These are phyloP conservation scores for Nannizziopsis arthrosporioides DNA, from an alignment of 2,329 filamentous ascomycete genomes.

Conservation along the genomic window DNA sequence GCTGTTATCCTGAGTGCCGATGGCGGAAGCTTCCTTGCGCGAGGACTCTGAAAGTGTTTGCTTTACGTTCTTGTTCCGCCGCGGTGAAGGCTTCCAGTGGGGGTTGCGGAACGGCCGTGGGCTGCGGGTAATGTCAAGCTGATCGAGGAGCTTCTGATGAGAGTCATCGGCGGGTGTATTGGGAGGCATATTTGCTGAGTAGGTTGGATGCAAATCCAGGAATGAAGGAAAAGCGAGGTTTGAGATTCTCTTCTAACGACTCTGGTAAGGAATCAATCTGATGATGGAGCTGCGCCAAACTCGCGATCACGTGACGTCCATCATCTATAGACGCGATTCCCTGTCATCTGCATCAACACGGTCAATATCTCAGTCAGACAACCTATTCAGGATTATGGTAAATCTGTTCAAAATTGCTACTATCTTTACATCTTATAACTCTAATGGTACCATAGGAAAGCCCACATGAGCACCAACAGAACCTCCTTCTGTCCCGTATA, in stretches of 20 bases:
- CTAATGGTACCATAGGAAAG: constrained; percentile 54
- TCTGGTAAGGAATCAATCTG: too few relatives aligned
- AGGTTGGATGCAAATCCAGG: too few relatives aligned
- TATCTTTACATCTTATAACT: neutral
- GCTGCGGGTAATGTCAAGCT: constrained; percentile 78
- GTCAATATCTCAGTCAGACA: too few relatives aligned
- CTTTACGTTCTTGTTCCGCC: constrained; percentile 98
- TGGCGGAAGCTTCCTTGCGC: constrained; percentile 75
- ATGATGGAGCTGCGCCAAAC: too few relatives aligned
- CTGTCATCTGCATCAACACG: too few relatives aligned
- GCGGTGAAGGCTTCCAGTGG: constrained; percentile 81
- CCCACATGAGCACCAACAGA: constrained; percentile 96
- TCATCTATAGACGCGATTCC: too few relatives aligned
- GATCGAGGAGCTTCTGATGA: constrained; percentile 75
- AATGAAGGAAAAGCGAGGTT: too few relatives aligned
- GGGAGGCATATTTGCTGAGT: constrained; percentile 41
- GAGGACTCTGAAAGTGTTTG: constrained; percentile 84
- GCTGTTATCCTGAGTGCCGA: constrained; percentile 72
- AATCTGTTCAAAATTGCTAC: neutral
- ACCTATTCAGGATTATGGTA: neutral
- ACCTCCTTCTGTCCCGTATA: constrained; percentile 80
- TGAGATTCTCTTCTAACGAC: too few relatives aligned
- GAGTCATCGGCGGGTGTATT: constrained; percentile 65
- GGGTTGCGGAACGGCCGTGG: constrained; percentile 84
- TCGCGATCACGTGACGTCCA: too few relatives aligned